Base-by-base conservation (phyloP, 441 rosid genomes). In the Omphalea diandra region DNA sequence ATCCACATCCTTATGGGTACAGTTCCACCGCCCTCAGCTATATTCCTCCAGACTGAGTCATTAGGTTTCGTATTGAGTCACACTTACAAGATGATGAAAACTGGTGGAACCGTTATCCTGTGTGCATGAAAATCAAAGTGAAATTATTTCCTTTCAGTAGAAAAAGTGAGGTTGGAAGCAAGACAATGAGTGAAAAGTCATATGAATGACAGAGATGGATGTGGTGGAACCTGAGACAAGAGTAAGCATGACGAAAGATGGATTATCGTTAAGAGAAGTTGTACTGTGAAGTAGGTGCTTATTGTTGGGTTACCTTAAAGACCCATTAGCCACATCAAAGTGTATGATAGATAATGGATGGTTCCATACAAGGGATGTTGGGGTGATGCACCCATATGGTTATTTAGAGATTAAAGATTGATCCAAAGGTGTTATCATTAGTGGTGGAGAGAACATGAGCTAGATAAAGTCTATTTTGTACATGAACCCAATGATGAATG, bases 341-440 rank as follows among this genome's bases (percentile, higher is more conserved):
- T 78, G 83, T 69, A 35, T 88, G 77, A 82, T 55, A 68, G 69
- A 71, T 15, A 65, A 82, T 2, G 94, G 94, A 0, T 88, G 93
- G 96, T 86, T 92, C 60, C 84, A 68, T 77, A 87, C 93, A 0
- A 93, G 96, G 11, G 96, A 92, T 41, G 90, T 91, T 0, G 97
- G 87, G 1, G 93, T 90, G 62, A 73, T 81, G 61, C 83, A 81
- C 57, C 73, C 82, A 17, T 81, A 84, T 47, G 87, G 87, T 3
- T 84, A 84, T 59, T 22, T 84, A 59, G 83, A 84, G 65, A 77
- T 81, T 22, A 84, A 76, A 58, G 85, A 84, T 65, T 68, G 87
- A 14, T 79, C 85, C 7, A 84, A 84, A 69, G 87, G 79, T 38
- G 81, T 81, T 52, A 81, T 83, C 36, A 83, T 81, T 6, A 79